phyloP scores from a whole-genome alignment of 164 flowering plant species.

The Liquidambar formosana region DNA sequence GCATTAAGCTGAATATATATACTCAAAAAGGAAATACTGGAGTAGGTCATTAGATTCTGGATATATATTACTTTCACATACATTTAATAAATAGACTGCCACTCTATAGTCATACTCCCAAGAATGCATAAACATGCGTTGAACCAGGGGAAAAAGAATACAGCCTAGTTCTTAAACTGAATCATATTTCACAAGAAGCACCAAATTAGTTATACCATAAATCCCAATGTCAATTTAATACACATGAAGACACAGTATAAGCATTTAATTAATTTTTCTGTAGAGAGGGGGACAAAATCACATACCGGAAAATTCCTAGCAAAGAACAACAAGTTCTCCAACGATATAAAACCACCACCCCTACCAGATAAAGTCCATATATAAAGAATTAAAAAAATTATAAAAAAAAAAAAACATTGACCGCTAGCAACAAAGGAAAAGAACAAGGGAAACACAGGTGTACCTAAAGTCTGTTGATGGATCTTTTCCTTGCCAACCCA shows the following conservation, averaged over 20 bases:
- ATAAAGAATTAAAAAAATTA: neutral
- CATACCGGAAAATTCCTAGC: constrained; percentile 79
- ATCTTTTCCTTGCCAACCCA: constrained; percentile 99
- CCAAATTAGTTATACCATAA: neutral
- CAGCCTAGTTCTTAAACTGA: neutral
- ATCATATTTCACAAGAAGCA: constrained; percentile 2
- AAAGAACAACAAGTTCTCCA: constrained; percentile 87
- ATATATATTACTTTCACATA: too few species aligned
- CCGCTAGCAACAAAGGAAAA: neutral
- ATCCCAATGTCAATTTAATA: neutral
- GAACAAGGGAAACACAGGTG: neutral
- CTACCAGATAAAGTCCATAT: constrained; percentile 35
- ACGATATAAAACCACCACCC: constrained; percentile 95
- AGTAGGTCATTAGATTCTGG: too few species aligned
- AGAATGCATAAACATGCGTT: too few species aligned
- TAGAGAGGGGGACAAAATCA: neutral
- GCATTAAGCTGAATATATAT: too few species aligned
- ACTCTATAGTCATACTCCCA: too few species aligned
- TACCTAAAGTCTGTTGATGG: constrained; percentile 97
- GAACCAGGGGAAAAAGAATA: neutral
- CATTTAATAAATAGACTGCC: too few species aligned
- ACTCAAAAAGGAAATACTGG: too few species aligned
- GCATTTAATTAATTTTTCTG: neutral
- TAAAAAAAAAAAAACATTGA: neutral
- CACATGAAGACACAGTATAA: neutral